Evolutionary conservation across 2,329 filamentous ascomycete genomes (phyloP).

Genomic region (Massarina eburnea): DNA sequence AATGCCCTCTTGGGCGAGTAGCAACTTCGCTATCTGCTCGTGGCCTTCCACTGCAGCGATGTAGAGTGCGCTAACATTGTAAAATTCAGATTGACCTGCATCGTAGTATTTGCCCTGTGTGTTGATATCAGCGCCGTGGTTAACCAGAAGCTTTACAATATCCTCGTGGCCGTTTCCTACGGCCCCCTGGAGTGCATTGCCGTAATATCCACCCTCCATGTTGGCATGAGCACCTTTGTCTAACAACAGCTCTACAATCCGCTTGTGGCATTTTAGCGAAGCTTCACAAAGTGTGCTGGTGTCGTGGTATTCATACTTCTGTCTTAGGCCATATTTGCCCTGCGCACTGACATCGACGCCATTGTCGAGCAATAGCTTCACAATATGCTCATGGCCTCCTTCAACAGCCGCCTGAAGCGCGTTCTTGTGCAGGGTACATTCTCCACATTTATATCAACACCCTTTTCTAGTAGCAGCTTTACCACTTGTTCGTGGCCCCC

Average conservation of each 20-base stretch:
- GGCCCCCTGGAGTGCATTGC: not conserved
- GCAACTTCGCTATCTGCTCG: slow-evolving; percentile 14
- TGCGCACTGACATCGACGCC: slow-evolving; percentile 13
- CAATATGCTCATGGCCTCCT: slow-evolving; percentile 6
- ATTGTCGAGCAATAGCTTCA: slow-evolving; percentile 20
- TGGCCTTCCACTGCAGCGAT: not conserved
- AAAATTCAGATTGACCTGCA: no score
- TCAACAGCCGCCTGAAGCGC: not conserved
- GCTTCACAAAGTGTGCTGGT: slow-evolving; percentile 5
- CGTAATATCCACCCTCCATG: not conserved
- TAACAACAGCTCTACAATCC: not conserved
- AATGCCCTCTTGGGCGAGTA: slow-evolving; percentile 21
- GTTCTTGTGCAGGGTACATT: not conserved
- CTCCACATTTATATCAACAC: not conserved
- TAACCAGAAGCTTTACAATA: not conserved
- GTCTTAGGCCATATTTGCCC: no score
- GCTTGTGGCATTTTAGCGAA: not conserved
- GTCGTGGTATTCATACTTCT: not conserved
- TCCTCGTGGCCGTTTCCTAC: not conserved
- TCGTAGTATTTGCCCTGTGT: not conserved
- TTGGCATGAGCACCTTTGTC: not conserved
- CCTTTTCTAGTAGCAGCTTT: slow-evolving; percentile 1
- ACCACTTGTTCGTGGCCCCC: slow-evolving; percentile 7
- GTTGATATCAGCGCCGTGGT: not conserved
- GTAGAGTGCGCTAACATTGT: not conserved